phyloP scores from a whole-genome alignment of 176 grass and related monocot species.

The Paspalum vaginatum region DNA sequence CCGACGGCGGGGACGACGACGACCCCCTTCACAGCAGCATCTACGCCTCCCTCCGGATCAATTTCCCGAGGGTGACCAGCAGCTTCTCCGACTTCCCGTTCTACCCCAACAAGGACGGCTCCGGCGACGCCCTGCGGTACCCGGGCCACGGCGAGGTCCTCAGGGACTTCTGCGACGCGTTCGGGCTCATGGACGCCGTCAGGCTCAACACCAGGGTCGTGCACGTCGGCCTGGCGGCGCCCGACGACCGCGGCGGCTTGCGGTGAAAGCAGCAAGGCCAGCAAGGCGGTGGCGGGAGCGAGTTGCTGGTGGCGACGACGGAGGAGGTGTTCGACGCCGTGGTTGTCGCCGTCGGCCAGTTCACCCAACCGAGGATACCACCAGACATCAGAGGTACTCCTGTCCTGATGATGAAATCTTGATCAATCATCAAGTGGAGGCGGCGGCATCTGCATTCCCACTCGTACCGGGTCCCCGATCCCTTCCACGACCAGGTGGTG shows the following conservation, averaged over 20 bases:
- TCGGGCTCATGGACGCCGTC: conserved; percentile 40
- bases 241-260: background rate
- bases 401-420: no score
- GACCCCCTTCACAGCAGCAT: no score
- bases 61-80: no score
- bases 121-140: conserved; percentile 28
- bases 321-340: conserved; percentile 54
- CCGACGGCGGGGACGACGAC: no score
- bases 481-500: conserved; percentile 30
- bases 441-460: conserved; percentile 48
- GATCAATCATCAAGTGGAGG: conserved; percentile 7
- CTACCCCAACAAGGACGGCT: background rate
- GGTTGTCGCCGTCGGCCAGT: conserved; percentile 34
- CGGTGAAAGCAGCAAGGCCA: background rate
- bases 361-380: conserved; percentile 33
- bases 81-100: no score
- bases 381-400: conserved; percentile 36
- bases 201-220: conserved; percentile 44
- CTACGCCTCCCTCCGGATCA: no score
- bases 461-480: conserved; percentile 48
- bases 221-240: conserved; percentile 19
- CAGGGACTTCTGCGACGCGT: conserved; percentile 38
- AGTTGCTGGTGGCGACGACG: background rate
- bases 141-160: conserved; percentile 46
- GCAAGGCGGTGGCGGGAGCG: background rate